Base-by-base conservation (phyloP, 2,329 filamentous ascomycete genomes). In the Epichloe glyceriae region DNA sequence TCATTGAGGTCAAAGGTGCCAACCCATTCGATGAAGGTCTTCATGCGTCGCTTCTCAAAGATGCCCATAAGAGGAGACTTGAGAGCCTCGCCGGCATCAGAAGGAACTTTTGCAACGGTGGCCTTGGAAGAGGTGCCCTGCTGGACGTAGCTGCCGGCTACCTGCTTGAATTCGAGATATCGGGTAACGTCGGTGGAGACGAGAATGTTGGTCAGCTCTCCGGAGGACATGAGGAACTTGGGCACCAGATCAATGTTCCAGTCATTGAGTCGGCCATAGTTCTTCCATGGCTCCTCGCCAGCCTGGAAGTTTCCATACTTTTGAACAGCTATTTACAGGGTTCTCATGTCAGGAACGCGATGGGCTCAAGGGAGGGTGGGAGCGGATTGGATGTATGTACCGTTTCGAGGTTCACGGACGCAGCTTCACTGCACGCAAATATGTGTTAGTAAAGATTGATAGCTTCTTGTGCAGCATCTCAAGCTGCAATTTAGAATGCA, bases 221-320 rank as follows among this genome's bases (percentile, higher is more conserved):
- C 93, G 56, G 94, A 95, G 54, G 91, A 89, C 90, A 98, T 97
- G 69, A 98, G 81, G 64, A 98, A 84, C 79, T 98, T 98, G 60
- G 93, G 91, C 46, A 98, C 90, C 55, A 98, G 80, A 67, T 98
- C 94, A 70, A 98, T 94, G 77, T 96, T 97, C 93, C 93, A 98
- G 79, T 97, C 91, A 73, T 96, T 96, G 67, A 83, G 76, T 54
- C 93, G 86, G 62, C 91, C 91, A 69, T 96, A 97, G 72, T 95
- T 90, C 77, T 94, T 91, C 93, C 93, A 97, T 58, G 91, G 90
- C 76, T 96, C 87, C 65, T 89, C 84, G 60, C 86, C 87, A 55
- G 78, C 67, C 53, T 73, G 68, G 66, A 82, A 87, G 75, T 93
- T 93, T 68, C 88, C 87, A 70, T 95, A 94, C 70, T 90, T 94